Evolutionary conservation across 192 early-diverging fungal species (phyloP).

Genomic region (Coemansia sp.): DNA sequence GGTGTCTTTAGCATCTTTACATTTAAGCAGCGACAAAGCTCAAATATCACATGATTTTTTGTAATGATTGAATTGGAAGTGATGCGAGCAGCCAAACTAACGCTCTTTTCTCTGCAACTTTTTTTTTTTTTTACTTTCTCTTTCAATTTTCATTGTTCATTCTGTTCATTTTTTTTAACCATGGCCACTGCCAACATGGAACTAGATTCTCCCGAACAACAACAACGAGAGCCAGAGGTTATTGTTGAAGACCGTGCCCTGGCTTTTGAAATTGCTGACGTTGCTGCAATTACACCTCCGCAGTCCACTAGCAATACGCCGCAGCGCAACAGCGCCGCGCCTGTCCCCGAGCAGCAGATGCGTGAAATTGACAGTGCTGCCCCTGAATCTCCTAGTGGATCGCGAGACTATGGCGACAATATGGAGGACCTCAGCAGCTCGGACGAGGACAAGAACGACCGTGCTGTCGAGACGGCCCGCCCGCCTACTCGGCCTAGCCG

Average conservation of each 20-base stretch:
- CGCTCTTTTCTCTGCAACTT: too few species aligned
- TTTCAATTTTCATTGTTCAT: too few species aligned
- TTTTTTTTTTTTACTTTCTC: too few species aligned
- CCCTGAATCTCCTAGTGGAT: constrained; percentile 33
- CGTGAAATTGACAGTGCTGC: constrained; percentile 39
- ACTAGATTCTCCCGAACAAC: constrained; percentile 34
- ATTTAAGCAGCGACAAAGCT: neutral
- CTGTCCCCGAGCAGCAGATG: neutral
- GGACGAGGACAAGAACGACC: constrained; percentile 7
- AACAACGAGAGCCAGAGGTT: constrained; percentile 8
- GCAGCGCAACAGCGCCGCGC: constrained; percentile 16
- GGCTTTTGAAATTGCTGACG: neutral
- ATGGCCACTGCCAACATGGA: constrained; percentile 37
- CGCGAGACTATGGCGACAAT: neutral
- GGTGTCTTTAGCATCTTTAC: neutral
- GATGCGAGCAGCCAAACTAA: too few species aligned
- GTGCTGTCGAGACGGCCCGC: neutral
- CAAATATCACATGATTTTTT: too few species aligned
- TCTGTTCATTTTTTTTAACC: neutral
- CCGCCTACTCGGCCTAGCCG: neutral
- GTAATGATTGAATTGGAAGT: too few species aligned
- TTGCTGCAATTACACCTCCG: constrained; percentile 37
- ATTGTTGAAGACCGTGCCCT: neutral
- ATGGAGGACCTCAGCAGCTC: neutral
- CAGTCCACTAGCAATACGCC: constrained; percentile 36